A percentile compares a stretch with the other conserved stretches of the same genome.
Conservation (phyloP, 2,329 filamentous ascomycete species). For the Pseudopithomyces maydicus region DNA sequence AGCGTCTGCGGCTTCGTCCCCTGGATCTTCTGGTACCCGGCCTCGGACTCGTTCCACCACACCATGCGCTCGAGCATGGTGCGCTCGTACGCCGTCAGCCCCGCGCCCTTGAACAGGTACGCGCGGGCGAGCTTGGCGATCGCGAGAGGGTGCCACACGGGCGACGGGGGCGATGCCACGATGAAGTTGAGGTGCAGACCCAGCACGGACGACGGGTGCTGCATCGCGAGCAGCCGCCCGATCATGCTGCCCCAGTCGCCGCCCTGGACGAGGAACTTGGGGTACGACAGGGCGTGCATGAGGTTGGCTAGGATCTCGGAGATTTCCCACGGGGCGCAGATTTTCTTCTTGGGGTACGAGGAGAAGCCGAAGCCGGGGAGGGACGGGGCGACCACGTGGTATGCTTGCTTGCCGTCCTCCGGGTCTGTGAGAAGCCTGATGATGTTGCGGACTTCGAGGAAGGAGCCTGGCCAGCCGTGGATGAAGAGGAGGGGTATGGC, state of each 20-base stretch:
- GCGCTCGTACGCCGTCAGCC: slow-evolving; percentile 2
- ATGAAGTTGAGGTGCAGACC: slow-evolving; percentile 12
- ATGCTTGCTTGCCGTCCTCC: slow-evolving; percentile 47
- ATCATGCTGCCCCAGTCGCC: slow-evolving; percentile 11
- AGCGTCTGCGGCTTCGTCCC: slow-evolving; percentile 74
- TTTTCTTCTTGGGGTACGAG: slow-evolving; percentile 21
- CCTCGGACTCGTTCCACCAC: slow-evolving; percentile 64
- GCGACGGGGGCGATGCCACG: neutral
- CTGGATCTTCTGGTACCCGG: slow-evolving; percentile 65
- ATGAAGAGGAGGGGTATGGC: slow-evolving; percentile 70
- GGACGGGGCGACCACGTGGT: slow-evolving; percentile 59
- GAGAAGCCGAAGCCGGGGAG: slow-evolving; percentile 57
- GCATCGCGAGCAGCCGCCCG: slow-evolving; percentile 3
- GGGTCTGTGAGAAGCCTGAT: slow-evolving; percentile 50
- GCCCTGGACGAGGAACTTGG: slow-evolving; percentile 52
- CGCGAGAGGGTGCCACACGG: neutral
- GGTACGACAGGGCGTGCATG: slow-evolving; percentile 70
- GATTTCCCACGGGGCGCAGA: slow-evolving; percentile 65
- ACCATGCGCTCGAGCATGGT: slow-evolving; percentile 56
- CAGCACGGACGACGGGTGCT: slow-evolving; percentile 2
- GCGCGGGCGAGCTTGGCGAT: neutral
- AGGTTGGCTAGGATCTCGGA: slow-evolving; percentile 69
- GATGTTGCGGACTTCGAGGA: slow-evolving; percentile 68
- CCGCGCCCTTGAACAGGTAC: neutral
- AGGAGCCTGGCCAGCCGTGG: slow-evolving; percentile 73